Evolutionary conservation across 768 basidiomycete genomes (phyloP).

Genomic region (Suillus spraguei): DNA sequence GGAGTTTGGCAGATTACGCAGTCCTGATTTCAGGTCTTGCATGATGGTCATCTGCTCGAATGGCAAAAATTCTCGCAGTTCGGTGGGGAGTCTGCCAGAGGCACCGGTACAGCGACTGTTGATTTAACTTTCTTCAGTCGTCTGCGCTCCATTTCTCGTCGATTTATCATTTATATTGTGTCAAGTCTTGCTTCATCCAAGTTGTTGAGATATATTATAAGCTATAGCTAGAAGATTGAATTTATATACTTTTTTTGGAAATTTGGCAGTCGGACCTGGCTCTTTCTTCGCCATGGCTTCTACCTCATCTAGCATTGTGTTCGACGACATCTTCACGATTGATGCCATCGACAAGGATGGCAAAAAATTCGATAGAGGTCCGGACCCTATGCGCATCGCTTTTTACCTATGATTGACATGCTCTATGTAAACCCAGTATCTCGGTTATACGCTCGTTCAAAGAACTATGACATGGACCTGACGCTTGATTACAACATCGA

Average conservation of each 20-base stretch:
- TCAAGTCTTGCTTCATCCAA: too few relatives aligned
- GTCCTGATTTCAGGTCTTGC: conserved; percentile 19
- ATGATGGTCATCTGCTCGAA: neutral
- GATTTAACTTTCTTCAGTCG: neutral
- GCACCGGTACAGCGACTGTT: neutral
- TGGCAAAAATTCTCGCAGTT: neutral
- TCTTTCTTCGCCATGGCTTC: conserved; percentile 45
- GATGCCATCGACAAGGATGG: conserved; percentile 87
- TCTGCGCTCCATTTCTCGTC: neutral
- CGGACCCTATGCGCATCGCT: conserved; percentile 3
- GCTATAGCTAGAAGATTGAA: neutral
- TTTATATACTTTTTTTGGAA: neutral
- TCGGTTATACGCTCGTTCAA: conserved; percentile 84
- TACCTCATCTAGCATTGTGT: conserved; percentile 74
- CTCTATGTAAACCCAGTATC: conserved; percentile 65
- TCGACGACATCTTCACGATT: conserved; percentile 93
- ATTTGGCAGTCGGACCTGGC: neutral
- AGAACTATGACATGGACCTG: conserved; percentile 91
- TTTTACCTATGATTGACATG: conserved; percentile 11
- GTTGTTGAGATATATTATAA: too few relatives aligned
- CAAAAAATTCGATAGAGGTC: conserved; percentile 98
- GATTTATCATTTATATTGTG: neutral
- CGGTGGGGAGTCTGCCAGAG: neutral
- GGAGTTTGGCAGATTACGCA: conserved; percentile 72
- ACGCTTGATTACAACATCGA: conserved; percentile 95